These are phyloP conservation scores for Globisporangium barbulae DNA, from an alignment of 352 stramenopile genomes.

Conservation along the genomic window DNA sequence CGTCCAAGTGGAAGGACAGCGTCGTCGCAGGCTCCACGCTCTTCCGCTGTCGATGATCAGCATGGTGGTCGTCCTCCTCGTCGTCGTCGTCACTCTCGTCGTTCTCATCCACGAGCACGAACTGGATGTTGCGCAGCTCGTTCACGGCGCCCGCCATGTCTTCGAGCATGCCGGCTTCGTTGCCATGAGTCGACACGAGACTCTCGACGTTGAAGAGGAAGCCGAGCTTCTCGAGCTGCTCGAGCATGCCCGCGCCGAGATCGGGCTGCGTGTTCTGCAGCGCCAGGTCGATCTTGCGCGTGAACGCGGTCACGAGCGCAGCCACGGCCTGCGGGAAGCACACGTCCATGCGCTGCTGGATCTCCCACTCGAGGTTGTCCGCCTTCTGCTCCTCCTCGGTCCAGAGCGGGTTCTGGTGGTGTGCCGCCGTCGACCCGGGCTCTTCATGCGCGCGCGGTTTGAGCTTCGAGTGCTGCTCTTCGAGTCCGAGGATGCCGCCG, in stretches of 20 bases:
- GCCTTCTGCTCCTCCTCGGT: slow-evolving; percentile 82
- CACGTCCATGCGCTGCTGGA: slow-evolving; percentile 82
- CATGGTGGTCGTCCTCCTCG: slow-evolving; percentile 33
- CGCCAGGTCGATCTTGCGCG: slow-evolving; percentile 72
- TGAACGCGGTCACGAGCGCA: slow-evolving; percentile 78
- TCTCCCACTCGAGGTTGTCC: slow-evolving; percentile 68
- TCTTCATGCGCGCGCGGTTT: slow-evolving; percentile 57
- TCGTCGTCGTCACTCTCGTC: slow-evolving; percentile 55
- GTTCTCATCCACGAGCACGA: slow-evolving; percentile 76
- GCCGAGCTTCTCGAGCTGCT: slow-evolving; percentile 75
- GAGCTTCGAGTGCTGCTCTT: slow-evolving; percentile 70
- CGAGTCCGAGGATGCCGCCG: slow-evolving; percentile 70
- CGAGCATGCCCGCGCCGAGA: slow-evolving; percentile 56
- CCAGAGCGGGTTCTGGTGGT: slow-evolving; percentile 73
- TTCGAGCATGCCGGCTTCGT: slow-evolving; percentile 85
- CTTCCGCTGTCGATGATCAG: slow-evolving; percentile 14
- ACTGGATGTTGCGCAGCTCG: slow-evolving; percentile 75
- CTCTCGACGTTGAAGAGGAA: slow-evolving; percentile 86
- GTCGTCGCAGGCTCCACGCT: slow-evolving; percentile 17
- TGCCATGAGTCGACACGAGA: slow-evolving; percentile 84
- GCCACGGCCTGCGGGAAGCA: slow-evolving; percentile 80
- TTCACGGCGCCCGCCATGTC: slow-evolving; percentile 84
- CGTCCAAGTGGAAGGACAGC: slow-evolving; percentile 63
- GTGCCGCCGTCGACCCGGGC: slow-evolving; percentile 35
- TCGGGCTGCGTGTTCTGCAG: slow-evolving; percentile 48